A percentile compares a stretch with the other conserved stretches of the same genome.
Evolutionary conservation across 2,329 filamentous ascomycete genomes (phyloP).

Genomic region (Tetracladium maxilliforme): DNA sequence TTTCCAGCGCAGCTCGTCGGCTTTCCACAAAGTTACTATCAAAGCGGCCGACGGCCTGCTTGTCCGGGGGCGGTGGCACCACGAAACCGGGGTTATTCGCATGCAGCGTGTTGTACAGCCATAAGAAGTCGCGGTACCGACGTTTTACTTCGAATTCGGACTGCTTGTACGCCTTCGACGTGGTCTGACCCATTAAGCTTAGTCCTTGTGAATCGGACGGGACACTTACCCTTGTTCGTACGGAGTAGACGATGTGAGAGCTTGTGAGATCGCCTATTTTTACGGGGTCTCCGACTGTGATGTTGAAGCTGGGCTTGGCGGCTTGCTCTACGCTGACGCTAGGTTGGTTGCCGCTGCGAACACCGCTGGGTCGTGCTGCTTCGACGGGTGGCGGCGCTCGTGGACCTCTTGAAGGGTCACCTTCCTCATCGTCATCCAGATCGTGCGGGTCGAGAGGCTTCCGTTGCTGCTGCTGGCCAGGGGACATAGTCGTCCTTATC

Average conservation of each 20-base stretch:
- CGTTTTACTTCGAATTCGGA: conserved; percentile 87
- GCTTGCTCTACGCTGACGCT: conserved; percentile 89
- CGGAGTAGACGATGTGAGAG: conserved; percentile 95
- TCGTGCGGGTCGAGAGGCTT: conserved; percentile 48
- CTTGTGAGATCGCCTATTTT: conserved; percentile 95
- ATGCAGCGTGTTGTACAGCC: conserved; percentile 92
- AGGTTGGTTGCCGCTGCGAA: conserved; percentile 43
- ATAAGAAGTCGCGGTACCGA: conserved; percentile 91
- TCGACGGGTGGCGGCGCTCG: conserved; percentile 53
- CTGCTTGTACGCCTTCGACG: conserved; percentile 89
- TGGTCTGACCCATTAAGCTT: conserved; percentile 44
- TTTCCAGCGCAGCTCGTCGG: conserved; percentile 77
- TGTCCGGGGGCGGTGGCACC: conserved; percentile 90
- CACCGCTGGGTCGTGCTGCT: conserved; percentile 34
- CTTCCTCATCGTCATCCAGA: conserved; percentile 49
- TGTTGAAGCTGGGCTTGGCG: conserved; percentile 79
- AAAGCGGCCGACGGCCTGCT: conserved; percentile 92
- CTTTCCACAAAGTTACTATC: conserved; percentile 95
- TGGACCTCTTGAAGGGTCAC: conserved; percentile 28
- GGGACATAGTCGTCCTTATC: conserved; percentile 35
- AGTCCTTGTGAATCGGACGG: background rate
- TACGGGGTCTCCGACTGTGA: conserved; percentile 88
- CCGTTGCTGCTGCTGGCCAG: conserved; percentile 20
- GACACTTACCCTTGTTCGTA: conserved; percentile 65
- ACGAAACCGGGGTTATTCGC: conserved; percentile 91